These are phyloP conservation scores for Lachancea sp. DNA, from an alignment of 805 yeast genomes.

Conservation along the genomic window DNA sequence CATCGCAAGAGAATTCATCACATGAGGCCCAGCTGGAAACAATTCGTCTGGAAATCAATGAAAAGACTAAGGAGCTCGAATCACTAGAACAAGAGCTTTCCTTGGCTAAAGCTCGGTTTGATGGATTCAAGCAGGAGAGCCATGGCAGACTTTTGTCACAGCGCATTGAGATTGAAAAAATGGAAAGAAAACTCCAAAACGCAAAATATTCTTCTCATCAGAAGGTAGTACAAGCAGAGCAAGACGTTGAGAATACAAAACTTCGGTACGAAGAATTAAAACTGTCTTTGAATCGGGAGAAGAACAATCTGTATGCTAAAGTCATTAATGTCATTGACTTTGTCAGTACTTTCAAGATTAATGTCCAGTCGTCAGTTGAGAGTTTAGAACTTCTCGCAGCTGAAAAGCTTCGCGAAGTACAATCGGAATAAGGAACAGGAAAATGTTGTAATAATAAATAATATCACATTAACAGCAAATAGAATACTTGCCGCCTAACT, in stretches of 20 bases:
- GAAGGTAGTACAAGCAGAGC: conserved; percentile 43
- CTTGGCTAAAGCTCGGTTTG: conserved; percentile 46
- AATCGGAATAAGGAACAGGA: neutral
- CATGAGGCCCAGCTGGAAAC: conserved; percentile 55
- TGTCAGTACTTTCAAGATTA: conserved; percentile 58
- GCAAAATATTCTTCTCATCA: conserved; percentile 44
- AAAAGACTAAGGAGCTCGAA: conserved; percentile 52
- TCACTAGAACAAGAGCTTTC: conserved; percentile 51
- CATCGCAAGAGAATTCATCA: conserved; percentile 16
- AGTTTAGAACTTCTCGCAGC: conserved; percentile 26
- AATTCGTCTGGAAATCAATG: conserved; percentile 47
- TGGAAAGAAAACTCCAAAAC: conserved; percentile 50
- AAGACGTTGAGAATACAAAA: conserved; percentile 44
- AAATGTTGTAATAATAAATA: neutral
- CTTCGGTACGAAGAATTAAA: conserved; percentile 47
- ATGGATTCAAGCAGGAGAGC: conserved; percentile 48
- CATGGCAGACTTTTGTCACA: conserved; percentile 43
- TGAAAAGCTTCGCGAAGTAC: conserved; percentile 33
- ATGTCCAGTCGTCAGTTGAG: conserved; percentile 58
- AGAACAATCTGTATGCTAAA: conserved; percentile 45
- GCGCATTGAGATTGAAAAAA: conserved; percentile 58
- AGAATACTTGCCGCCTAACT: too few relatives aligned
- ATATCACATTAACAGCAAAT: too few relatives aligned
- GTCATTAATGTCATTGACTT: conserved; percentile 53
- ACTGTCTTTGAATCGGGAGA: conserved; percentile 41